phyloP scores from a whole-genome alignment of 371 early-diverging fungal genomes.

The Mucor velutinosus region DNA sequence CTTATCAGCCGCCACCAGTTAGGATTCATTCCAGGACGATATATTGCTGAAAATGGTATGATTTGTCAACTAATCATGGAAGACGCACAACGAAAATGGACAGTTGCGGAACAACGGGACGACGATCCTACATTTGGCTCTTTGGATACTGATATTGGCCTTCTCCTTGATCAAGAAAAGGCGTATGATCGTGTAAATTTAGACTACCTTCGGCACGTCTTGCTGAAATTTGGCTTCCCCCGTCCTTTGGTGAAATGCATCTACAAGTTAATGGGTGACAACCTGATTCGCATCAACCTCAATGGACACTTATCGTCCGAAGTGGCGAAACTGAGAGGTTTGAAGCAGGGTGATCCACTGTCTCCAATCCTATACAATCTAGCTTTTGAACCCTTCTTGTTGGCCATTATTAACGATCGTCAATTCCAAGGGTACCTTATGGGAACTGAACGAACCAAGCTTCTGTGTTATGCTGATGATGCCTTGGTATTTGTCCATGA shows the following conservation, averaged over 20 bases:
- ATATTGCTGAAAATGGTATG: no score
- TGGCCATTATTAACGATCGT: neutral
- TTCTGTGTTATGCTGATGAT: conserved; percentile 10
- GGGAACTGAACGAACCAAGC: neutral
- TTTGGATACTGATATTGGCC: neutral
- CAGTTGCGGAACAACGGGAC: neutral
- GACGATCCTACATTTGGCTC: neutral
- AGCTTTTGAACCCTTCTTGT: conserved; percentile 11
- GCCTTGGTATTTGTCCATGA: conserved; percentile 2
- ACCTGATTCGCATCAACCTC: neutral
- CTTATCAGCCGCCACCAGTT: no score
- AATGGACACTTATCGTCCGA: neutral
- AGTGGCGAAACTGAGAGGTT: neutral
- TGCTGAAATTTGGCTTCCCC: conserved; percentile 18
- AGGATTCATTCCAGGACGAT: no score
- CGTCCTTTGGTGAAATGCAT: neutral
- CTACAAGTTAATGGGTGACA: neutral
- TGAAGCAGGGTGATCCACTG: conserved; percentile 22
- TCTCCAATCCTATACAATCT: conserved; percentile 20
- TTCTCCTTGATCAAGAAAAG: conserved; percentile 21
- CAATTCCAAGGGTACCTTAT: neutral
- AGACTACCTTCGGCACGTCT: neutral
- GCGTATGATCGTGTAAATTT: conserved; percentile 23
- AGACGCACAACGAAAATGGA: neutral
- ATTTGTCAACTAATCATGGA: no score